Evolutionary conservation across 2,329 filamentous ascomycete genomes (phyloP).

Genomic region (Madurella fahalii): DNA sequence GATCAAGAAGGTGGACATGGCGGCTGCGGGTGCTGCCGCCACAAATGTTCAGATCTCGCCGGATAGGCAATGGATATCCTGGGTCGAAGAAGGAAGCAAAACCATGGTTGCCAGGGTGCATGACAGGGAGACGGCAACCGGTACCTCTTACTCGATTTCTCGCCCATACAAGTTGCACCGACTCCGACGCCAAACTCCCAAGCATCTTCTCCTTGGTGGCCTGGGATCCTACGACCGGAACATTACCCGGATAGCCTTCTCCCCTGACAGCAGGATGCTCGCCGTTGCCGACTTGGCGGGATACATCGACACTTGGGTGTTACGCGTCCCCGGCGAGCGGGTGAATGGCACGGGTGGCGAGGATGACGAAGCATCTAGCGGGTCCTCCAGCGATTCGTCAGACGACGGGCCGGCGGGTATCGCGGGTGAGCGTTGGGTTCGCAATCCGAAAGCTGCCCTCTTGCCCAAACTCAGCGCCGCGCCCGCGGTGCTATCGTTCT

Average conservation of each 20-base stretch:
- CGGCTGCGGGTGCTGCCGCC: slow-evolving; percentile 59
- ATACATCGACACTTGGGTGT: slow-evolving; percentile 80
- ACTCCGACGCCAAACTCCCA: slow-evolving; percentile 50
- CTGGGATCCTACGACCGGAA: slow-evolving; percentile 72
- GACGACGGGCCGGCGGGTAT: slow-evolving; percentile 29
- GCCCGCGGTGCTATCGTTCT: slow-evolving; percentile 66
- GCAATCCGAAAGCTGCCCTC: slow-evolving; percentile 65
- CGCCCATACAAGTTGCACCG: slow-evolving; percentile 47
- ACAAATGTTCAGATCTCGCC: slow-evolving; percentile 66
- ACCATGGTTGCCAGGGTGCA: slow-evolving; percentile 50
- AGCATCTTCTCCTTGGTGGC: slow-evolving; percentile 57
- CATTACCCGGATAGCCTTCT: slow-evolving; percentile 73
- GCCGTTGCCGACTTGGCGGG: slow-evolving; percentile 79
- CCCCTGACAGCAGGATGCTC: slow-evolving; percentile 72
- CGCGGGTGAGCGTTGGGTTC: slow-evolving; percentile 65
- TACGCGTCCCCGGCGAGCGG: slow-evolving; percentile 54
- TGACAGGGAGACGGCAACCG: slow-evolving; percentile 29
- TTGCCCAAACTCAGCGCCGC: slow-evolving; percentile 64
- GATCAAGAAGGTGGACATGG: slow-evolving; percentile 66
- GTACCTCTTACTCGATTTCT: slow-evolving; percentile 40
- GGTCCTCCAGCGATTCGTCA: slow-evolving; percentile 23
- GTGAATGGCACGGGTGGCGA: slow-evolving; percentile 26
- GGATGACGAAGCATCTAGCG: slow-evolving; percentile 32
- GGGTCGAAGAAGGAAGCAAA: slow-evolving; percentile 58
- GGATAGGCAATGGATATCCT: slow-evolving; percentile 64